Evolutionary conservation across 129 eudicot species (phyloP).

Genomic region (Scalesia atractyloides): DNA sequence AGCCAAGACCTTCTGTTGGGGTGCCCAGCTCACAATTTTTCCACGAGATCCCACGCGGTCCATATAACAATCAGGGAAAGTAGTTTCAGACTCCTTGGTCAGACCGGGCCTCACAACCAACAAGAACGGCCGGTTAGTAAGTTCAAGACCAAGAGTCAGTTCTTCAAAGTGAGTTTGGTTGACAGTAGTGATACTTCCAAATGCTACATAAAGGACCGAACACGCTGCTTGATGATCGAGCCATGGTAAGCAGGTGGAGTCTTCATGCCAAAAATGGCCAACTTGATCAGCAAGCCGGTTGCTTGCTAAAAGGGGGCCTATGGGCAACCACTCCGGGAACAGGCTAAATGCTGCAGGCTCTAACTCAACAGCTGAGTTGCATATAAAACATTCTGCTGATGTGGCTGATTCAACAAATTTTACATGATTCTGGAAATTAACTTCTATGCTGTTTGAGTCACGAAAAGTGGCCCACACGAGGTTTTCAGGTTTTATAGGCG

Average conservation of each 20-base stretch:
- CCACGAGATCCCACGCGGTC: too few species aligned
- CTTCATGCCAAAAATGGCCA: too few species aligned
- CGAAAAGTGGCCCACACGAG: slow-evolving; percentile 40
- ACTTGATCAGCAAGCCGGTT: too few species aligned
- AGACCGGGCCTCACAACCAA: slow-evolving; percentile 21
- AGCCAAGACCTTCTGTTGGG: too few species aligned
- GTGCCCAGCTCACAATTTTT: too few species aligned
- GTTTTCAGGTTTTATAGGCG: slow-evolving; percentile 33
- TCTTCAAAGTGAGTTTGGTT: slow-evolving; percentile 9
- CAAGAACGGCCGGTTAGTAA: too few species aligned
- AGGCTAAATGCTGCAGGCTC: slow-evolving; percentile 43
- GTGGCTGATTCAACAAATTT: slow-evolving; percentile 7
- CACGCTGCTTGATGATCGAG: slow-evolving; percentile 44
- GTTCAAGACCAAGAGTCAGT: neutral
- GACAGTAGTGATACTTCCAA: slow-evolving; percentile 55
- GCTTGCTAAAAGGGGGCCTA: slow-evolving; percentile 25
- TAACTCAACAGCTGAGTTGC: slow-evolving; percentile 47
- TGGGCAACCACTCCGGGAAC: slow-evolving; percentile 34
- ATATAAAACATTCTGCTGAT: slow-evolving; percentile 35
- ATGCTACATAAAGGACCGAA: slow-evolving; percentile 55
- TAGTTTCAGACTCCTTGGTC: slow-evolving; percentile 10
- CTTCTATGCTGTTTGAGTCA: slow-evolving; percentile 21
- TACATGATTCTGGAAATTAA: slow-evolving; percentile 8
- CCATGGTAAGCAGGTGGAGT: slow-evolving; percentile 43
- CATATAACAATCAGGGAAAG: slow-evolving; percentile 48